These are phyloP conservation scores for Lagerstroemia speciosa DNA, from an alignment of 345 rosid species.

Conservation along the genomic window DNA sequence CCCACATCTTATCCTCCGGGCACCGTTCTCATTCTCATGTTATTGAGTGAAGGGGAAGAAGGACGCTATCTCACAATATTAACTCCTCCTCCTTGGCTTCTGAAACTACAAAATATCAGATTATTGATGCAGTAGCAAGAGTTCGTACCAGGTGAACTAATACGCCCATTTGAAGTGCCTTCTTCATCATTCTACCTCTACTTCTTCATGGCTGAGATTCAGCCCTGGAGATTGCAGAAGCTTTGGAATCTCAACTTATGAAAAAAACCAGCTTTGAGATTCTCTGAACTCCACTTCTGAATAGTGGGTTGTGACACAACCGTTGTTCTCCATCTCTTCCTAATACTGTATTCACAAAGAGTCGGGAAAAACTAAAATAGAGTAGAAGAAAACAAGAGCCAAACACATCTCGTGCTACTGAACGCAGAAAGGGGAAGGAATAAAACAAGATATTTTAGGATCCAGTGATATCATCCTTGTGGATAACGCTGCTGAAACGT, in stretches of 20 bases:
- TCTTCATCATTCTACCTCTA: slow-evolving; percentile 6
- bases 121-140: neutral
- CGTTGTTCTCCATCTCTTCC: slow-evolving; percentile 1
- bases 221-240: neutral
- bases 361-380: slow-evolving; percentile 1
- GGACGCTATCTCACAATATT: neutral
- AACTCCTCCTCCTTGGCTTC: neutral
- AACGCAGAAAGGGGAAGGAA: slow-evolving; percentile 11
- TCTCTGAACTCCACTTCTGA: slow-evolving; percentile 15
- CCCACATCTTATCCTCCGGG: neutral
- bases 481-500: slow-evolving; percentile 36
- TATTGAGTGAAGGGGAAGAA: slow-evolving; percentile 9
- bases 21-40: slow-evolving; percentile 1
- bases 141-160: slow-evolving; percentile 4
- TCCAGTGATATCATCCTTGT: slow-evolving; percentile 29
- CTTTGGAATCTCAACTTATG: slow-evolving; percentile 4
- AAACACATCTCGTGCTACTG: slow-evolving; percentile 26
- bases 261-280: slow-evolving; percentile 19
- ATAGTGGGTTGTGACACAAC: neutral
- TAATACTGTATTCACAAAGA: slow-evolving; percentile 12
- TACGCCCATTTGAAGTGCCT: neutral
- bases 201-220: neutral
- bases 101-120: neutral
- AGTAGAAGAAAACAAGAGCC: no score
- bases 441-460: slow-evolving; percentile 2